Evolutionary conservation across 768 basidiomycete genomes (phyloP).

Genomic region (Auriscalpium vulgare): DNA sequence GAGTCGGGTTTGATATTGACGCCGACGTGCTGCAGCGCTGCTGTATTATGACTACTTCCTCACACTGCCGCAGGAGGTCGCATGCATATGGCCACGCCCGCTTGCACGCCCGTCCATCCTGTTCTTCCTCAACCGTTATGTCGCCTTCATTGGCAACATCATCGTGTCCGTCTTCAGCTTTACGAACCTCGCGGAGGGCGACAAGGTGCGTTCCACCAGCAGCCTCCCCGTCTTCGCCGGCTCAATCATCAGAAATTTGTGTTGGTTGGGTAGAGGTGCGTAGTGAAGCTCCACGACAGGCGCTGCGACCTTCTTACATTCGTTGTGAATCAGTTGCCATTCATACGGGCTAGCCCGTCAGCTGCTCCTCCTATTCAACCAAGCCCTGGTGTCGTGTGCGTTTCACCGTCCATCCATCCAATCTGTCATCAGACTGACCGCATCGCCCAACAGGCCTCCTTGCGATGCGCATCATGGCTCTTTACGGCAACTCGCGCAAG

Average conservation of each 20-base stretch:
- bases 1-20: not conserved
- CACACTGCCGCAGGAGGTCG: constrained; percentile 30
- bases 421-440: not conserved
- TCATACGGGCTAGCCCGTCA: constrained; percentile 32
- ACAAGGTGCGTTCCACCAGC: constrained; percentile 7
- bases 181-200: constrained; percentile 2
- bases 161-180: constrained; percentile 16
- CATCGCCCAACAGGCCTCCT: constrained; percentile 28
- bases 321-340: constrained; percentile 21
- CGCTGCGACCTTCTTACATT: constrained; percentile 17
- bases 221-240: not conserved
- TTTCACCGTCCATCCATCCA: not conserved
- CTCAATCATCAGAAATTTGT: too few relatives aligned
- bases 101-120: constrained; percentile 31
- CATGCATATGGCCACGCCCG: constrained; percentile 37
- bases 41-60: constrained; percentile 25
- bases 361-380: constrained; percentile 32
- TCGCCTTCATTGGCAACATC: constrained; percentile 32
- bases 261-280: constrained; percentile 13
- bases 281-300: not conserved
- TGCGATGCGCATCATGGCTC: constrained; percentile 40
- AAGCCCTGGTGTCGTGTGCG: constrained; percentile 41
- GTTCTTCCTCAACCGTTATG: constrained; percentile 45
- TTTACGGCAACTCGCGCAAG: constrained; percentile 35
- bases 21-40: constrained; percentile 13